phyloP scores from a whole-genome alignment of 106 monocot species.

The Apostasia shenzhenica region DNA sequence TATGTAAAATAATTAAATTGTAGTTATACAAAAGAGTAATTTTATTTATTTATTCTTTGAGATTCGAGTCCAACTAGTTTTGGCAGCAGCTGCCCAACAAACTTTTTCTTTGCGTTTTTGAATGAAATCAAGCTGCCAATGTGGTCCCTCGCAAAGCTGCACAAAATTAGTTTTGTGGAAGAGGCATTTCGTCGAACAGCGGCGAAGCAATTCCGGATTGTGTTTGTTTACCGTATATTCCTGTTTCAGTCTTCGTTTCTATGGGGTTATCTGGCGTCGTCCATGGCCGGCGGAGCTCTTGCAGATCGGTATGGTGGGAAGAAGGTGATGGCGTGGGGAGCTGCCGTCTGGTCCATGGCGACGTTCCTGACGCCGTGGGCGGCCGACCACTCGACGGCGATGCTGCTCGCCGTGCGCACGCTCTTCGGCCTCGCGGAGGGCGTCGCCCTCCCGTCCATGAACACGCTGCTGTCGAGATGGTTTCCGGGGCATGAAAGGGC shows the following conservation, averaged over 20 bases:
- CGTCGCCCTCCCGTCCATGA: constrained; percentile 87
- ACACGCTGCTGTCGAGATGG: constrained; percentile 81
- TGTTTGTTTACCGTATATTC: too few species aligned
- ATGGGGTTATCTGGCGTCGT: constrained; percentile 84
- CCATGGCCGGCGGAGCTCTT: constrained; percentile 64
- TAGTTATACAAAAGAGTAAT: too few species aligned
- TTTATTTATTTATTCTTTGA: too few species aligned
- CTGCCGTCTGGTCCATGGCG: constrained; percentile 69
- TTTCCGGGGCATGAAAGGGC: constrained; percentile 74
- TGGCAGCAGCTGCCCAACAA: too few species aligned
- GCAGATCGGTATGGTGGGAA: constrained; percentile 76
- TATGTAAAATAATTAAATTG: too few species aligned
- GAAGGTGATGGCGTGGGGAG: constrained; percentile 66
- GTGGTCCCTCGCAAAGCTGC: too few species aligned
- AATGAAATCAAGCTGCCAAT: too few species aligned
- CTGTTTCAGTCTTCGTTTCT: constrained; percentile 76
- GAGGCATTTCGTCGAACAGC: too few species aligned
- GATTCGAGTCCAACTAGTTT: too few species aligned
- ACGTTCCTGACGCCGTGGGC: constrained; percentile 91
- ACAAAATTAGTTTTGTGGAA: too few species aligned
- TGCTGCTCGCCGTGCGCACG: constrained; percentile 48
- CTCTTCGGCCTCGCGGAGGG: constrained; percentile 90
- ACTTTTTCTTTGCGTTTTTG: too few species aligned
- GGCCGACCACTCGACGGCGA: constrained; percentile 53
- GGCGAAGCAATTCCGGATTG: too few species aligned